Base-by-base conservation (phyloP, 371 early-diverging fungal genomes). In the Gilbertella persicaria region DNA sequence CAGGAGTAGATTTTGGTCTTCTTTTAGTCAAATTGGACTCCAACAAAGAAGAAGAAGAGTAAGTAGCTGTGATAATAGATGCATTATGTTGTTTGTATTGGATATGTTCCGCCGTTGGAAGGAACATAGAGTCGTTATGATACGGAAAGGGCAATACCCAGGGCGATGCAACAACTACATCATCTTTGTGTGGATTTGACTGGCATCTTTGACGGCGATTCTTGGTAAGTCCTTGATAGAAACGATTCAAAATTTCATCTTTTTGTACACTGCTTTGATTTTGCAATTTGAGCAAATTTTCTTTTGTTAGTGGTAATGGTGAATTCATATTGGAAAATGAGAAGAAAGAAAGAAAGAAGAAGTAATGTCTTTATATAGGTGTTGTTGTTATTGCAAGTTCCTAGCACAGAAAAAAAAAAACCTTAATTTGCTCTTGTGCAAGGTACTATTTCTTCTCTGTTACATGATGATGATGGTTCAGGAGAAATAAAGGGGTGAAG, bases 71-170 rank as follows among this genome's bases (percentile, higher is more conserved):
- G 5, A 35, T 9, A 21, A 35, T 39, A 28, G 0, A n/a, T n/a
- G n/a, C n/a, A n/a, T n/a, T n/a, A n/a, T 20, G 4, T 8, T 40
- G 25, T n/a, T 48, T 41, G 12, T 53, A 59, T 30, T 58, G 60
- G 3, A 52, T 49, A 25, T 58, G 47, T 52, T 68, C 69, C 19
- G 62, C 68, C 12, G 67, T 58, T 17, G 75, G 71, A 28, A 71
- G 54, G 28, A 75, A 69, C 20, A 62, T 49, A 4, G 64, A 62
- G 35, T 71, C 75, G 35, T 75, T 75, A 51, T 75, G 75, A 47
- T 75, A 75, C 17, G 75, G 75, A 42, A 75, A 75, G 9, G 71
- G 62, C 9, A 71, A 50, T 53, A 55, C 3, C 24, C 58, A 47
- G 25, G 69, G 69, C 2, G 69, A 58, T 46, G 55, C 62, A 42